These are phyloP conservation scores for Neodidymelliopsis sp. DNA, from an alignment of 2,329 filamentous ascomycete species.

Conservation along the genomic window DNA sequence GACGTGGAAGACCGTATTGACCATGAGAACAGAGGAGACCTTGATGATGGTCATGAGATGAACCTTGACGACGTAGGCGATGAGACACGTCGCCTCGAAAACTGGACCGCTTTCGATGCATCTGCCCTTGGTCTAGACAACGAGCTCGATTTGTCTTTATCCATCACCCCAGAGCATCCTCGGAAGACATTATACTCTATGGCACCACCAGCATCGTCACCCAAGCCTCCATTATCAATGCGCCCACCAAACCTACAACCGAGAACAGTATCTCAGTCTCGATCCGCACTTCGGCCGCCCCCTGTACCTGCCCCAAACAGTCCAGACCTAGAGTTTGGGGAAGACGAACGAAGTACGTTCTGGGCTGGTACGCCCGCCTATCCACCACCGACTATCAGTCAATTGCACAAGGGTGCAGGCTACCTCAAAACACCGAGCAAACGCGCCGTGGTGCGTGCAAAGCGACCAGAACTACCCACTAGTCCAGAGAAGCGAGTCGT, in stretches of 20 bases:
- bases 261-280: constrained; percentile 1
- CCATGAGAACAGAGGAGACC: background rate
- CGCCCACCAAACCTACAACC: constrained; percentile 2
- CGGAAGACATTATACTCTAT: constrained; percentile 8
- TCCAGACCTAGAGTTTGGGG: constrained; percentile 14
- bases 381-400: constrained; percentile 18
- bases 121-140: constrained; percentile 36
- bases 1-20: constrained; percentile 10
- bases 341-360: constrained; percentile 27
- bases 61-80: constrained; percentile 27
- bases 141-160: constrained; percentile 40
- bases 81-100: constrained; percentile 43
- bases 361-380: constrained; percentile 39
- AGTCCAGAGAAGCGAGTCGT: constrained; percentile 35
- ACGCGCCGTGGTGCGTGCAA: constrained; percentile 45
- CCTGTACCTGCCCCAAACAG: constrained; percentile 12
- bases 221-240: constrained; percentile 13
- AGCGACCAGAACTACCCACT: constrained; percentile 35
- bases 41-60: constrained; percentile 7
- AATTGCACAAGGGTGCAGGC: constrained; percentile 31
- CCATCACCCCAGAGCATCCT: constrained; percentile 35
- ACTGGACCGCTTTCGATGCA: constrained; percentile 51
- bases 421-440: constrained; percentile 59
- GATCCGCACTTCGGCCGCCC: background rate
- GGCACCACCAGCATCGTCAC: constrained; percentile 6